phyloP scores from a whole-genome alignment of 2,329 filamentous ascomycete species.

The Colletotrichum phormii region DNA sequence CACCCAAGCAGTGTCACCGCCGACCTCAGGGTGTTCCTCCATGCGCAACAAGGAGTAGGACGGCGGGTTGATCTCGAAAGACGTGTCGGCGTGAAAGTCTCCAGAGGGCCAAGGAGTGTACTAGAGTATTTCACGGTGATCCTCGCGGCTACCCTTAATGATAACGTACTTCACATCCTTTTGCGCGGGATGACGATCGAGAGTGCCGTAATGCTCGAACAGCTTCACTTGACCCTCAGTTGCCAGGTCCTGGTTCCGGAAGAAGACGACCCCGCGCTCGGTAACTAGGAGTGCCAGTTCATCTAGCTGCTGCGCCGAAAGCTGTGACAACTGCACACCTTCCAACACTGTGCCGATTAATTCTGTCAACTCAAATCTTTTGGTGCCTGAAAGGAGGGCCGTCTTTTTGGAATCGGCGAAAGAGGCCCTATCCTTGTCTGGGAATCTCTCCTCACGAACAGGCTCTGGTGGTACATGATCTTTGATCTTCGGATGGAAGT shows the following conservation, averaged over 20 bases:
- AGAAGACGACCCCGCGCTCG: slow-evolving; percentile 61
- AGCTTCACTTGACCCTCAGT: slow-evolving; percentile 55
- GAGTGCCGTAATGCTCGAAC: slow-evolving; percentile 60
- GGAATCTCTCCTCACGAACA: slow-evolving; percentile 42
- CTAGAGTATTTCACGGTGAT: slow-evolving; percentile 56
- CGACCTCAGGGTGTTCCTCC: slow-evolving; percentile 60
- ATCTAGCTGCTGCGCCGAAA: slow-evolving; percentile 58
- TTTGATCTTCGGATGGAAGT: slow-evolving; percentile 59
- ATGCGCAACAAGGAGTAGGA: slow-evolving; percentile 63
- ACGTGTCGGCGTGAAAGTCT: slow-evolving; percentile 63
- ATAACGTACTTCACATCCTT: slow-evolving; percentile 56
- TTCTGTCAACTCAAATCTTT: slow-evolving; percentile 54
- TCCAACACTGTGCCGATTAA: slow-evolving; percentile 54
- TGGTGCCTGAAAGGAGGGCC: slow-evolving; percentile 53
- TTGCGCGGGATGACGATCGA: slow-evolving; percentile 60
- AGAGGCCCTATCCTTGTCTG: slow-evolving; percentile 50
- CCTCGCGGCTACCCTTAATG: slow-evolving; percentile 57
- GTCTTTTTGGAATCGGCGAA: slow-evolving; percentile 59
- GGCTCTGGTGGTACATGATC: slow-evolving; percentile 53
- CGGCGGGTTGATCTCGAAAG: slow-evolving; percentile 63
- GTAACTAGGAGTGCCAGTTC: slow-evolving; percentile 61
- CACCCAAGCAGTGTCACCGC: slow-evolving; percentile 61
- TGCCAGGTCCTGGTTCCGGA: slow-evolving; percentile 59
- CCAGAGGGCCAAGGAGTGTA: slow-evolving; percentile 60
- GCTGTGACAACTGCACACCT: slow-evolving; percentile 56